Percentiles rank a stretch among this genome's conserved stretches.
Evolutionary conservation across 306 rosid species (phyloP).

Genomic region (Dryas octopetala): DNA sequence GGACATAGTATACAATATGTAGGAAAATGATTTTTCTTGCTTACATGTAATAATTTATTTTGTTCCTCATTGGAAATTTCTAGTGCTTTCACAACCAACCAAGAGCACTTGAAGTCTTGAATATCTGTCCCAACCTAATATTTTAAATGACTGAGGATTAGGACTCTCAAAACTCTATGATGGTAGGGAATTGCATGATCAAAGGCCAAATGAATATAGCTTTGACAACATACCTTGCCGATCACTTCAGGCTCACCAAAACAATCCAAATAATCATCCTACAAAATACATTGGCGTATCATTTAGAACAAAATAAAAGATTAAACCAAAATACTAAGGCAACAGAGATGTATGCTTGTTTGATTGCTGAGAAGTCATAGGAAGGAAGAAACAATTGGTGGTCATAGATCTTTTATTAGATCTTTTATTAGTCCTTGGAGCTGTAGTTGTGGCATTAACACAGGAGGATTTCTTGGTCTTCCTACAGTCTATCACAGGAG

Average conservation of each 20-base stretch:
- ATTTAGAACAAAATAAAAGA: not conserved
- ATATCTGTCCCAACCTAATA: slow-evolving; percentile 92
- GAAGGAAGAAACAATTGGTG: not conserved
- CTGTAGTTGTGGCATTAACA: not conserved
- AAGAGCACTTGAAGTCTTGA: slow-evolving; percentile 97
- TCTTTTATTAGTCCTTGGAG: not conserved
- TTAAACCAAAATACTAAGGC: not conserved
- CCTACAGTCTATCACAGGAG: not conserved
- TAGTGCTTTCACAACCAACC: slow-evolving; percentile 89
- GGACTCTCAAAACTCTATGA: not conserved
- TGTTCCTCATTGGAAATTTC: slow-evolving; percentile 69
- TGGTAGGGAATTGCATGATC: slow-evolving; percentile 14
- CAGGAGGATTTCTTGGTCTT: not conserved
- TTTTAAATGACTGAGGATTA: slow-evolving; percentile 32
- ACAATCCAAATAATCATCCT: slow-evolving; percentile 98
- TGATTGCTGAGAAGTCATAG: not conserved
- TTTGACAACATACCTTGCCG: slow-evolving; percentile 63
- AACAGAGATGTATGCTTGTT: not conserved
- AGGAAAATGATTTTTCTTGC: slow-evolving; percentile 17
- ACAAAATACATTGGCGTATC: slow-evolving; percentile 10
- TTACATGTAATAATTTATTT: slow-evolving; percentile 68
- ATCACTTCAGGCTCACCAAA: slow-evolving; percentile 77
- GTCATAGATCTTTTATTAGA: not conserved
- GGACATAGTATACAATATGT: not conserved
- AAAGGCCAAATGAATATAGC: not conserved